Percentiles rank a stretch among this genome's conserved stretches.
Evolutionary conservation across 805 yeast genomes (phyloP).

Genomic region (Starmerella cellae): DNA sequence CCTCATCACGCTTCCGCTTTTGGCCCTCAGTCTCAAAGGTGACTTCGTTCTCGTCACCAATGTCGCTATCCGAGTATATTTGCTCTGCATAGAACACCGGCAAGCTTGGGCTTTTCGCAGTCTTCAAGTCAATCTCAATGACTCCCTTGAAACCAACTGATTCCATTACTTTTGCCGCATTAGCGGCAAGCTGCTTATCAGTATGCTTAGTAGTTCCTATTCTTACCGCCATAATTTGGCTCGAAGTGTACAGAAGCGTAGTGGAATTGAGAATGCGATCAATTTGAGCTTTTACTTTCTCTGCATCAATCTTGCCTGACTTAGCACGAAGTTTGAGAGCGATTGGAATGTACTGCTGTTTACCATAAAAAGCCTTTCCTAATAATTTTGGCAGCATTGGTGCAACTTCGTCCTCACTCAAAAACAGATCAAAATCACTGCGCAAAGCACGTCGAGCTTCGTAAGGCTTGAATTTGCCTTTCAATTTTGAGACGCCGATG

Average conservation of each 20-base stretch:
- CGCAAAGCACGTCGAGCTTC: conserved; percentile 73
- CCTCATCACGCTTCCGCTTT: conserved; percentile 24
- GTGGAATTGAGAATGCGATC: conserved; percentile 46
- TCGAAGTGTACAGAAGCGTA: conserved; percentile 56
- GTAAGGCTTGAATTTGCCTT: conserved; percentile 73
- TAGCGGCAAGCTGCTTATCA: conserved; percentile 42
- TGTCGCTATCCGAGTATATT: conserved; percentile 37
- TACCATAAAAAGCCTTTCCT: conserved; percentile 63
- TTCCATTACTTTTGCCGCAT: conserved; percentile 42
- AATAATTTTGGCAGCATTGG: conserved; percentile 69
- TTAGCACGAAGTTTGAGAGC: conserved; percentile 28
- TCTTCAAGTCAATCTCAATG: conserved; percentile 45
- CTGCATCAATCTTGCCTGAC: conserved; percentile 34
- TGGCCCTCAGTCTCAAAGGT: conserved; percentile 23
- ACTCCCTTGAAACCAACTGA: conserved; percentile 30
- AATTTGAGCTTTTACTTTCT: conserved; percentile 46
- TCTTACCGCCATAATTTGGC: conserved; percentile 50
- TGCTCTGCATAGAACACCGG: conserved; percentile 65
- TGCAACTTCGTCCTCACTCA: conserved; percentile 73
- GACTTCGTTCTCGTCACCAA: conserved; percentile 31
- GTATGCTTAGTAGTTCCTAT: conserved; percentile 45
- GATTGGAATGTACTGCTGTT: conserved; percentile 58
- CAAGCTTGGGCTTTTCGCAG: conserved; percentile 62
- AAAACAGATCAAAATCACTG: conserved; percentile 56
- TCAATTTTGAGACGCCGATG: conserved; percentile 59